These are phyloP conservation scores for Phytophthora cactorum DNA, from an alignment of 352 stramenopile species.

Conservation along the genomic window DNA sequence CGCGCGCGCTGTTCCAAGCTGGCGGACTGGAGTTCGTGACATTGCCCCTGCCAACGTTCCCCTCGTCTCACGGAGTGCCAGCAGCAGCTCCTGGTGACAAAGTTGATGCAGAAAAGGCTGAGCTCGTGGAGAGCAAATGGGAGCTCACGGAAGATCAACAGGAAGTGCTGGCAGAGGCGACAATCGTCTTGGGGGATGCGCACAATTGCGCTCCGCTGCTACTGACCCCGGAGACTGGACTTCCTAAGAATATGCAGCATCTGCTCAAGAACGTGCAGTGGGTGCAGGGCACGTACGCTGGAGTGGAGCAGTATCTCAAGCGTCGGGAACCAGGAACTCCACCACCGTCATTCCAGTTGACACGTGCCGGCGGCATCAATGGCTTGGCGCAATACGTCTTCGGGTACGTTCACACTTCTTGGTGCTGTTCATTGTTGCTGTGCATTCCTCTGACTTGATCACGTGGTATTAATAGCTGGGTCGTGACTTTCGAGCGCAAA, in stretches of 20 bases:
- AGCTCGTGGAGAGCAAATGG: conserved; percentile 32
- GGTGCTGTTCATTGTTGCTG: background rate
- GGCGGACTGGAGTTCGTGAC: conserved; percentile 50
- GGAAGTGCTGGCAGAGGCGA: conserved; percentile 45
- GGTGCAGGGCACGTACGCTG: conserved; percentile 72
- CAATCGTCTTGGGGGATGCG: conserved; percentile 59
- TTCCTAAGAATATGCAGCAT: conserved; percentile 33
- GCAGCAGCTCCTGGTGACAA: conserved; percentile 24
- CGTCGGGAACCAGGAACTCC: conserved; percentile 18
- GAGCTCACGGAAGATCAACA: conserved; percentile 41
- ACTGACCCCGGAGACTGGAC: conserved; percentile 25
- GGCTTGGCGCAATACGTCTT: conserved; percentile 77
- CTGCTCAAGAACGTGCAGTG: conserved; percentile 54
- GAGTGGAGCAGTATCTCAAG: conserved; percentile 59
- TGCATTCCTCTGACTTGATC: background rate
- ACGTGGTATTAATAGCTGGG: conserved; percentile 37
- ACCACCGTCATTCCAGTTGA: conserved; percentile 46
- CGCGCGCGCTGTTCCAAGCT: conserved; percentile 50
- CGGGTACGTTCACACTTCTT: conserved; percentile 33
- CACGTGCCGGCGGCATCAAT: conserved; percentile 64
- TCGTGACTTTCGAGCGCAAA: conserved; percentile 68
- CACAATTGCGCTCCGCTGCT: conserved; percentile 52
- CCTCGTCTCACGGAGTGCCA: conserved; percentile 31
- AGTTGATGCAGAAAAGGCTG: background rate
- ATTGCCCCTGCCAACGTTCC: conserved; percentile 30